Evolutionary conservation across 306 rosid species (phyloP).

Genomic region (Carpinus viminea): DNA sequence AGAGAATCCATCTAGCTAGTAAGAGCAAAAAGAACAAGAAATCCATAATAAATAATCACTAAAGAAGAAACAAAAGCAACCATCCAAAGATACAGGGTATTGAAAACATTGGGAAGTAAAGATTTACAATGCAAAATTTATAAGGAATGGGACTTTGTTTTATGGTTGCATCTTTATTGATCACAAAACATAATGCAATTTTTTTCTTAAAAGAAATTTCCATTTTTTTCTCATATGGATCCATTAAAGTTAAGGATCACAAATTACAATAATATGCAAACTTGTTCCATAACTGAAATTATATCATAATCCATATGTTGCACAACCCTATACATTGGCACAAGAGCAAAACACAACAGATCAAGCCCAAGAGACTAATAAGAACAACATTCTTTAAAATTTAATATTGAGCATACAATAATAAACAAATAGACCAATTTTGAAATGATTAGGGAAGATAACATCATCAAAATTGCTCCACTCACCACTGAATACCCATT

Average conservation of each 20-base stretch:
- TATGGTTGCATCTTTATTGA: neutral
- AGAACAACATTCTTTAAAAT: neutral
- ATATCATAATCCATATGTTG: neutral
- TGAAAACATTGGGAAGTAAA: neutral
- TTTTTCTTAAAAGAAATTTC: neutral
- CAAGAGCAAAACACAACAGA: neutral
- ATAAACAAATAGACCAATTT: neutral
- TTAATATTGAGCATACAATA: neutral
- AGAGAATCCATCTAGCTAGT: too few relatives aligned
- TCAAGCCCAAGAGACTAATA: neutral
- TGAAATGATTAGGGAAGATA: neutral
- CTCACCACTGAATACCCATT: slow-evolving; percentile 95
- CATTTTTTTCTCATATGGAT: neutral
- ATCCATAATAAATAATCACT: too few relatives aligned
- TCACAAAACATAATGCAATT: neutral
- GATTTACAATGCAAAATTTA: too few relatives aligned
- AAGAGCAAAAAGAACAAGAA: too few relatives aligned
- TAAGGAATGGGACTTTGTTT: neutral
- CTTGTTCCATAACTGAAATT: neutral
- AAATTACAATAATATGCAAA: neutral
- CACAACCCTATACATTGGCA: neutral
- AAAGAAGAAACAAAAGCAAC: too few relatives aligned
- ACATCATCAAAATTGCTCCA: slow-evolving; percentile 21
- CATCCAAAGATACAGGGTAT: too few relatives aligned
- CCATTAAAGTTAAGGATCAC: neutral